Conservation (phyloP, 441 rosid species). For the Pelargonium exstipulatum region DNA sequence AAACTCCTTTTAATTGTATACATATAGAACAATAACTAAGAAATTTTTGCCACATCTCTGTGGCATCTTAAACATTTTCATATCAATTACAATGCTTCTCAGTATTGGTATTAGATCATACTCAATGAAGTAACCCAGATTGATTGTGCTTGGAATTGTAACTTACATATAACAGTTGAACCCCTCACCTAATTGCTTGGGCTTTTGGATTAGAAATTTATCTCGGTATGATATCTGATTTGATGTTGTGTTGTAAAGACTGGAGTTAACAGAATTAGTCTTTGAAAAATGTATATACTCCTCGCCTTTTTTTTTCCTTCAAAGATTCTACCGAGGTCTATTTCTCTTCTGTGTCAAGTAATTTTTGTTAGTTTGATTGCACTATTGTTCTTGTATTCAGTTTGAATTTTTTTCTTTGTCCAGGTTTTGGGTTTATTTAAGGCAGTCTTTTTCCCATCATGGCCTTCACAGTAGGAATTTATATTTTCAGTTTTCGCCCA, state of each 20-base stretch:
- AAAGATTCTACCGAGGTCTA: background rate
- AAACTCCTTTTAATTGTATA: background rate
- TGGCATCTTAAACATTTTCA: background rate
- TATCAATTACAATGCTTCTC: background rate
- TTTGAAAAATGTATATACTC: background rate
- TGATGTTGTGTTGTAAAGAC: background rate
- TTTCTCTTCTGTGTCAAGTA: background rate
- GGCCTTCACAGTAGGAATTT: background rate
- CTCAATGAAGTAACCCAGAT: background rate
- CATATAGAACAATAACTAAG: background rate
- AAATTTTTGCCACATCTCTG: background rate
- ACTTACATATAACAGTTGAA: background rate
- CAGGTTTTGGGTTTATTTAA: constrained; percentile 3
- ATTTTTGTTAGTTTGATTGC: constrained; percentile 4
- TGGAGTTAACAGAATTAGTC: background rate
- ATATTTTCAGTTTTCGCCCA: background rate
- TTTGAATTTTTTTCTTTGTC: background rate
- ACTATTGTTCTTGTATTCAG: background rate
- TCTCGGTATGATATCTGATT: background rate
- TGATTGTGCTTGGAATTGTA: background rate
- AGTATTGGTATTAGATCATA: background rate
- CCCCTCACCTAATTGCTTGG: constrained; percentile 3
- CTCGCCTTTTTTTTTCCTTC: background rate
- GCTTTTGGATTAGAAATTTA: background rate
- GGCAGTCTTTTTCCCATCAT: constrained; percentile 7